Conservation (phyloP, 2,329 filamentous ascomycete genomes). For the Trichoderma sp. region DNA sequence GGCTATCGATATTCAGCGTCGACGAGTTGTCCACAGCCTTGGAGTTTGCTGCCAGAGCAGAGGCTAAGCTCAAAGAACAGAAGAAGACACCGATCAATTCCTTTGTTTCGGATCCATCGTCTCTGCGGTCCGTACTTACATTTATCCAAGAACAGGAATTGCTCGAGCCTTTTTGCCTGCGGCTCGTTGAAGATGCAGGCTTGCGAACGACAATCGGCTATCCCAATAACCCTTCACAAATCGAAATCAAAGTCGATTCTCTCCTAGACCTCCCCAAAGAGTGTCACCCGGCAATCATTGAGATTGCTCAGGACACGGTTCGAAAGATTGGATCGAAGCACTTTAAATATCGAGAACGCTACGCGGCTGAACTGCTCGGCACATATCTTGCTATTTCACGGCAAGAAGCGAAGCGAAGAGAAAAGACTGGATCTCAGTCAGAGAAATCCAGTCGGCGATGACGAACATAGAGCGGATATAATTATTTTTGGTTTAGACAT, state of each 20-base stretch:
- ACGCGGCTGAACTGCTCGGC: slow-evolving; percentile 34
- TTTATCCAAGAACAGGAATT: slow-evolving; percentile 32
- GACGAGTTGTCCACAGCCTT: slow-evolving; percentile 31
- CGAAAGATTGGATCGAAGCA: slow-evolving; percentile 28
- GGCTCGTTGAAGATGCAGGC: slow-evolving; percentile 12
- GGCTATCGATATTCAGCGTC: background rate
- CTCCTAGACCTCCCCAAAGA: slow-evolving; percentile 30
- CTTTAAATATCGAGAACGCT: slow-evolving; percentile 33
- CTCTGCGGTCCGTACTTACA: slow-evolving; percentile 27
- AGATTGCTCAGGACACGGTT: slow-evolving; percentile 28
- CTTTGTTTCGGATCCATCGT: slow-evolving; percentile 29
- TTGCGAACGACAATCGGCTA: slow-evolving; percentile 26
- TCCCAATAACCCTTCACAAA: background rate
- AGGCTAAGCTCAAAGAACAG: slow-evolving; percentile 21
- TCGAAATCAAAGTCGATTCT: slow-evolving; percentile 27
- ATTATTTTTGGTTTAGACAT: background rate
- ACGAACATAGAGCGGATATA: background rate
- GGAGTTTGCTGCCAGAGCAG: slow-evolving; percentile 33
- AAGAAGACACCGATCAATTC: slow-evolving; percentile 16
- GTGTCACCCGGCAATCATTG: slow-evolving; percentile 29
- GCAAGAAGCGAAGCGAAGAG: background rate
- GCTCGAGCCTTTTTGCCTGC: slow-evolving; percentile 28
- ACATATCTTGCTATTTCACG: slow-evolving; percentile 30
- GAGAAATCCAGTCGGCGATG: slow-evolving; percentile 2
- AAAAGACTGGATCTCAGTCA: background rate